Evolutionary conservation across 257 asterid genomes (phyloP), one percentile per base, ranked within the genome.

Genomic region (Scutellaria galericulata): DNA sequence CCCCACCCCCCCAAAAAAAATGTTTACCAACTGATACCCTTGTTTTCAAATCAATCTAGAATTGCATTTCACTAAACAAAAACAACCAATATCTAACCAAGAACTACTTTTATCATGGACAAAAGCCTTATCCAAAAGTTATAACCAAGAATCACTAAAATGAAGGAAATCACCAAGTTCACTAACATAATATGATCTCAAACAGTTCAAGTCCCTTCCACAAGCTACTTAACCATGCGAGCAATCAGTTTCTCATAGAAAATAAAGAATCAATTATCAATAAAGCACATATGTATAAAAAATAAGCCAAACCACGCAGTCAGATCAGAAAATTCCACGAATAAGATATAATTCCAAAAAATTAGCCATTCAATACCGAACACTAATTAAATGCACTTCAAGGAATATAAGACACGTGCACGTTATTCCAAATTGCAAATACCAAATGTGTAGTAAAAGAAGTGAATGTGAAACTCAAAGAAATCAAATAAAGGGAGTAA

Each of bases 401-500:
- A 14, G 52, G 72, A 37, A n/a, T 58, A 74, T 22, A 53, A 35
- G 39, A 12, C 51, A 20, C 67, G 18, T 5, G n/a, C n/a, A 62
- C 2, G 22, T 6, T 50, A 10, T 37, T 24, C 51, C 35, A 39
- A 55, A 70, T 31, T 31, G 51, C 24, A 74, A 67, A 66, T 7
- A 20, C 46, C 61, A 69, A 52, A 45, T 9, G 54, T 37, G 5
- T 14, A 48, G 45, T 2, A 55, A 53, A 41, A 39, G 31, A 57
- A 64, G 4, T 5, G 52, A 68, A 71, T 67, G n/a, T 13, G 13
- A 2, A 64, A 51, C 84, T 22, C 27, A 22, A 27, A 85, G 80
- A 11, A 55, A 82, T 80, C 68, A n/a, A 63, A 13, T 6, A 82
- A 48, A 57, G 47, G 45, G n/a, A 20, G 75, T 45, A 68, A 65